Base-by-base conservation (phyloP, 2,329 filamentous ascomycete genomes). In the Penicillium sp. region DNA sequence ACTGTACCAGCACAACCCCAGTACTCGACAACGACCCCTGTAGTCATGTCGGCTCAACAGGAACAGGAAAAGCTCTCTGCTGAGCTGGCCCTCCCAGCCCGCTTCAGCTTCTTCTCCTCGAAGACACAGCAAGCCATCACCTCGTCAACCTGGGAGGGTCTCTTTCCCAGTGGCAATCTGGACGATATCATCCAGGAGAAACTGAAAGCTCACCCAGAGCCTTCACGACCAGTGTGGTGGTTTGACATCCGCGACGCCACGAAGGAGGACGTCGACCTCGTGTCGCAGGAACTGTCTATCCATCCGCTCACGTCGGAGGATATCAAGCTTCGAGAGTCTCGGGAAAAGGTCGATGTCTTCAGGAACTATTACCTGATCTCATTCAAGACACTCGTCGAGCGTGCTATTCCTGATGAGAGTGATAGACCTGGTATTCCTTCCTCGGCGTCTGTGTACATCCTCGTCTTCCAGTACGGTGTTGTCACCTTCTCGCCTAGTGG, bases 321-420 rank as follows among this genome's bases (percentile, higher is more conserved):
- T 78, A 96, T 99, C 64, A 88, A 88, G 52, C 95, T 91, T 0
- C 92, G 96, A 69, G 95, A 98, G 74, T 88, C 92, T 2, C 91
- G 95, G 27, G 95, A 98, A 78, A 98, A 99, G 80, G 96, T 99
- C 56, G 95, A 99, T 74, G 84, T 98, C 16, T 98, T 98, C 77
- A 89, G 90, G 16, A 91, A 92, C 23, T 99, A 99, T 79, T 99
- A 98, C 77, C 96, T 99, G 72, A 91, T 96, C 46, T 96, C 91
- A 70, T 97, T 98, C 81, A 88, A 93, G 53, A 96, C 93, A 0
- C 5, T 98, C 95, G 81, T 89, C 83, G 64, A 88, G 90, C 49
- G 81, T 88, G 60, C 87, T 89, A 52, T 81, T 88, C 62, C 88
- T 4, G 10, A 19, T 92, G 65, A 88, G 88, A 63, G 83, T 86